A percentile compares a stretch with the other conserved stretches of the same genome.
Evolutionary conservation across 2,329 filamentous ascomycete species (phyloP).

Genomic region (Ophiostoma montium): DNA sequence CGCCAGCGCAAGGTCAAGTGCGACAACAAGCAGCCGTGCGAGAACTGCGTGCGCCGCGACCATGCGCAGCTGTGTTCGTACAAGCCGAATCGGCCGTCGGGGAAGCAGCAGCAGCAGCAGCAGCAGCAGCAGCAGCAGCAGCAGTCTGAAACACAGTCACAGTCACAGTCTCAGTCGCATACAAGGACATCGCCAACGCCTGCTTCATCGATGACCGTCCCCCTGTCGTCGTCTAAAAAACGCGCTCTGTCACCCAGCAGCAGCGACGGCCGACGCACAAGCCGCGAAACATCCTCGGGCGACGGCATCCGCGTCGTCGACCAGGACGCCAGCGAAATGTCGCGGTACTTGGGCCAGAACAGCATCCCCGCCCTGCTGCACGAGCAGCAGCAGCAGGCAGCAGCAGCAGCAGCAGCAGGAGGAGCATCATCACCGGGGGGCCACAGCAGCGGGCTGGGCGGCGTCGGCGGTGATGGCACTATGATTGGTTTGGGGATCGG

Average conservation of each 20-base stretch:
- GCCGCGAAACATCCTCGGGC: slow-evolving; percentile 5
- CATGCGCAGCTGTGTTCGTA: slow-evolving; percentile 52
- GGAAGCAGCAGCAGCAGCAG: not conserved
- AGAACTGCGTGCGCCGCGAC: slow-evolving; percentile 53
- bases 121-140: not conserved
- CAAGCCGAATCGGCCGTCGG: slow-evolving; percentile 41
- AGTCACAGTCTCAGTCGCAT: slow-evolving; percentile 9
- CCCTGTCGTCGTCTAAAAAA: slow-evolving; percentile 20
- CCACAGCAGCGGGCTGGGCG: not conserved
- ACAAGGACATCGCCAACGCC: slow-evolving; percentile 15
- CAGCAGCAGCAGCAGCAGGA: too few species aligned
- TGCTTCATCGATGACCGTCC: too few species aligned
- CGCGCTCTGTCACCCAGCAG: slow-evolving; percentile 30
- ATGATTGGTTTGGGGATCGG: too few species aligned
- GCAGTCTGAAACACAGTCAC: not conserved
- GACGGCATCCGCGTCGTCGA: slow-evolving; percentile 30
- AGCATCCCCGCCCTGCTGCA: slow-evolving; percentile 52
- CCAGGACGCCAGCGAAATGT: slow-evolving; percentile 37
- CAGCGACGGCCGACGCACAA: slow-evolving; percentile 18
- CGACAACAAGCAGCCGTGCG: slow-evolving; percentile 54
- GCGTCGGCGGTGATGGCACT: too few species aligned
- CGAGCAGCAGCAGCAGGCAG: too few species aligned
- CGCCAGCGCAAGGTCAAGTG: slow-evolving; percentile 56
- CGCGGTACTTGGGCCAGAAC: slow-evolving; percentile 52
- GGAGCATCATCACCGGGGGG: slow-evolving; percentile 33